These are phyloP conservation scores for Hypseocharis bilobata DNA, from an alignment of 441 rosid genomes.

Conservation along the genomic window DNA sequence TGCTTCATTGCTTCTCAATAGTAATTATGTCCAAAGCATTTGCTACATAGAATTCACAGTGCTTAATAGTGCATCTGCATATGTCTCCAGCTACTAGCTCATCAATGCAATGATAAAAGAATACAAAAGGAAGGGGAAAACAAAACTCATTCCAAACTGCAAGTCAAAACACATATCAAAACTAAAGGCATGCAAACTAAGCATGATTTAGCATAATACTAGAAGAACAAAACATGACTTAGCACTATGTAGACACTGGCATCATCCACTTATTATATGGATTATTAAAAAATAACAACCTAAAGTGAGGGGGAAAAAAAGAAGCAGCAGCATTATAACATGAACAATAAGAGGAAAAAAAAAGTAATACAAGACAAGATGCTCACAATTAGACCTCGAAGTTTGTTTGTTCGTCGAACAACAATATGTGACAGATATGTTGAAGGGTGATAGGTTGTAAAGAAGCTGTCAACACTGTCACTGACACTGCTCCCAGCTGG, in stretches of 20 bases:
- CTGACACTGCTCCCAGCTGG: constrained; percentile 57
- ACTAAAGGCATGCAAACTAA: not conserved
- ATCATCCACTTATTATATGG: not conserved
- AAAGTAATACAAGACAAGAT: constrained; percentile 8
- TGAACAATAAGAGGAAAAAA: not conserved
- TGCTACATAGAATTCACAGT: not conserved
- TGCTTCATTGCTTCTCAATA: not conserved
- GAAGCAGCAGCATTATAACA: not conserved
- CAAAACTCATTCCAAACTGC: not conserved
- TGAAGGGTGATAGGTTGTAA: constrained; percentile 52
- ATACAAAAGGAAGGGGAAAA: not conserved
- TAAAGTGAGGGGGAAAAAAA: too few species aligned
- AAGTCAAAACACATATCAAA: not conserved
- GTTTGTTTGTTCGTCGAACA: constrained; percentile 62
- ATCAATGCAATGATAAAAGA: too few species aligned
- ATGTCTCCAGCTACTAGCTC: not conserved
- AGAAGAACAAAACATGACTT: not conserved
- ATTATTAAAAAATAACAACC: not conserved
- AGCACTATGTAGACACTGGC: not conserved
- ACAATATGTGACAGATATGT: constrained; percentile 73
- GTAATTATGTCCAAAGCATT: not conserved
- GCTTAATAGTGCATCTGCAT: not conserved
- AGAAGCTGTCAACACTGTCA: constrained; percentile 72
- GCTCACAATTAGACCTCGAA: constrained; percentile 58
- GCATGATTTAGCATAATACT: not conserved